Percentiles rank a stretch among this genome's conserved stretches.
phyloP scores from a whole-genome alignment of 108 stramenopile species.

The Stephanodiscus triporus region DNA sequence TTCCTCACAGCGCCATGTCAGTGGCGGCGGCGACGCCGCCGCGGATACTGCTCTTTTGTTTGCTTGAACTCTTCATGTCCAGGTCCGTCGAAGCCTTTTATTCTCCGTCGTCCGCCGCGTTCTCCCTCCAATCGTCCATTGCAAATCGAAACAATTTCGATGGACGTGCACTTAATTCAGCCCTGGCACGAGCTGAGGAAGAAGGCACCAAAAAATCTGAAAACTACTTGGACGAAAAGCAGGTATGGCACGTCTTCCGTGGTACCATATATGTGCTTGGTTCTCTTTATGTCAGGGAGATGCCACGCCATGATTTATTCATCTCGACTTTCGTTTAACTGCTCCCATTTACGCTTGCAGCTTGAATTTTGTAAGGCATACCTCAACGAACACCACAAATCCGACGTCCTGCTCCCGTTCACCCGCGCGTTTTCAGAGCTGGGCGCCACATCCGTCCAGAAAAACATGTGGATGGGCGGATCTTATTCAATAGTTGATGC shows the following conservation, averaged over 20 bases:
- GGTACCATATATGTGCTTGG: no score
- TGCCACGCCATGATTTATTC: neutral
- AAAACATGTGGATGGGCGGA: constrained; percentile 76
- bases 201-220: neutral
- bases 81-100: constrained; percentile 5
- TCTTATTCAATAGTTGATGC: constrained; percentile 63
- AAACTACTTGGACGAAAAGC: constrained; percentile 30
- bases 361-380: constrained; percentile 61
- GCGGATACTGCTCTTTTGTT: neutral
- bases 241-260: constrained; percentile 4
- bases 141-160: neutral
- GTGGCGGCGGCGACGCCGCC: no score
- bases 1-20: neutral
- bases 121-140: neutral
- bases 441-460: constrained; percentile 58
- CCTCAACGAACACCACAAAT: constrained; percentile 78
- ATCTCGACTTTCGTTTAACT: neutral
- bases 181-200: neutral
- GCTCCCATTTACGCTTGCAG: constrained; percentile 1
- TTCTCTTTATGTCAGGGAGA: neutral
- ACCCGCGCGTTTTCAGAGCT: constrained; percentile 69
- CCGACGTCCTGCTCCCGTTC: constrained; percentile 57
- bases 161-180: constrained; percentile 2
- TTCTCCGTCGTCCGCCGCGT: constrained; percentile 9
- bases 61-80: neutral